Conservation (phyloP, 225 moss, liverwort and hornwort species). For the Takakia lepidozioides region DNA sequence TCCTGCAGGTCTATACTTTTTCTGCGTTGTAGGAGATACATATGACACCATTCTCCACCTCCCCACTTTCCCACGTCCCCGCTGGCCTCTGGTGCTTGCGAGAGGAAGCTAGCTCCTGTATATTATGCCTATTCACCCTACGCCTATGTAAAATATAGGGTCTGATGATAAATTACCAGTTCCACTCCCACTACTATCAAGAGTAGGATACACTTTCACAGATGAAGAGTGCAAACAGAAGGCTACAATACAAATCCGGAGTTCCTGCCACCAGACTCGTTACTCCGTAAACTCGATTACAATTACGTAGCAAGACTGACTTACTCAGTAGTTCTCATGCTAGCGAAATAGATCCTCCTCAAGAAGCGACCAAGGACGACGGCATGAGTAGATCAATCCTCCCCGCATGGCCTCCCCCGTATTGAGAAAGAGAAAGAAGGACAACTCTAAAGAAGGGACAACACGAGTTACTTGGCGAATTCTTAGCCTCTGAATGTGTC, state of each 20-base stretch:
- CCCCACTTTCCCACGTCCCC: neutral
- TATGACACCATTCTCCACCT: slow-evolving; percentile 36
- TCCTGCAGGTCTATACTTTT: slow-evolving; percentile 14
- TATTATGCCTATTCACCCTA: slow-evolving; percentile 1
- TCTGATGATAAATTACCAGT: no score
- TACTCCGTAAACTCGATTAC: no score
- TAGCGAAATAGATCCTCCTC: slow-evolving; percentile 61
- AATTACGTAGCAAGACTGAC: no score
- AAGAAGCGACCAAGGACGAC: slow-evolving; percentile 44
- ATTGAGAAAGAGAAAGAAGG: slow-evolving; percentile 15
- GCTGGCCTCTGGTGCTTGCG: neutral
- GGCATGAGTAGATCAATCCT: slow-evolving; percentile 42
- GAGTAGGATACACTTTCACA: neutral
- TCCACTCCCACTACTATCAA: slow-evolving; percentile 8
- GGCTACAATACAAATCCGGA: no score
- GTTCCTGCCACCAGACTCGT: no score
- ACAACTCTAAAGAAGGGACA: no score
- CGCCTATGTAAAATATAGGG: no score
- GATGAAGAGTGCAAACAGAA: no score
- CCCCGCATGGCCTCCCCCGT: slow-evolving; percentile 65
- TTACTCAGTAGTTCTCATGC: slow-evolving; percentile 14
- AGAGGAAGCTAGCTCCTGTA: neutral
- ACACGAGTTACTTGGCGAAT: no score
- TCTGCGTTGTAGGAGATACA: slow-evolving; percentile 13
- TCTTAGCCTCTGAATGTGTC: no score